A percentile compares a stretch with the other conserved stretches of the same genome.
phyloP scores from a whole-genome alignment of 192 early-diverging fungal species.

The Coemansia sp. region DNA sequence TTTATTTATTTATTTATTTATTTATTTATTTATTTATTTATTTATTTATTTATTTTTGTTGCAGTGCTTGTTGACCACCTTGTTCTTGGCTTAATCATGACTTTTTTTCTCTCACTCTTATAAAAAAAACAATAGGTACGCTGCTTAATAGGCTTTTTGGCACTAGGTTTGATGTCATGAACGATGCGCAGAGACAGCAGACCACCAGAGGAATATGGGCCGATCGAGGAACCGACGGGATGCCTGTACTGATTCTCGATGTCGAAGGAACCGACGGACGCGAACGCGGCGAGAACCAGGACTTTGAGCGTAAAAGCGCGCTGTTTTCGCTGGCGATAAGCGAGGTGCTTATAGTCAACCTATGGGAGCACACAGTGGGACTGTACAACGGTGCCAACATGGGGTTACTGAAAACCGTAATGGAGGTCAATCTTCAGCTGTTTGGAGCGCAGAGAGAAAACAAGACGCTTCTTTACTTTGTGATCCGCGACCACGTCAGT shows the following conservation, averaged over 20 bases:
- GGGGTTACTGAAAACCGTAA: slow-evolving; percentile 96
- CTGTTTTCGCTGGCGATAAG: slow-evolving; percentile 94
- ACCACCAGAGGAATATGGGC: slow-evolving; percentile 99
- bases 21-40: too few species aligned
- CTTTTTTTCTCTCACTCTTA: too few species aligned
- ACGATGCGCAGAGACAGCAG: slow-evolving; percentile 77
- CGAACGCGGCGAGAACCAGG: slow-evolving; percentile 97
- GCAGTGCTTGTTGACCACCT: too few species aligned
- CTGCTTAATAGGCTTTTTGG: slow-evolving; percentile 94
- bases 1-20: too few species aligned
- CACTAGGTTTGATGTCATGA: slow-evolving; percentile 96
- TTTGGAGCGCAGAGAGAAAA: slow-evolving; percentile 83
- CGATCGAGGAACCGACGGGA: slow-evolving; percentile 71
- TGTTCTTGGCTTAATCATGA: too few species aligned
- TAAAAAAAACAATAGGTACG: slow-evolving; percentile 61
- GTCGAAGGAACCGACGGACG: slow-evolving; percentile 99
- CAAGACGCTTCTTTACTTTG: slow-evolving; percentile 93
- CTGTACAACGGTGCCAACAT: slow-evolving; percentile 99
- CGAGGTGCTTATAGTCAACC: slow-evolving; percentile 95
- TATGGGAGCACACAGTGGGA: slow-evolving; percentile 98
- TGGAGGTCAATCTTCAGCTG: slow-evolving; percentile 98
- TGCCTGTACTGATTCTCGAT: slow-evolving; percentile 90
- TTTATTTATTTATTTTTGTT: too few species aligned
- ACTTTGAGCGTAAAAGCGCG: slow-evolving; percentile 98
- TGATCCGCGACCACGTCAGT: slow-evolving; percentile 94